Evolutionary conservation across 2,329 filamentous ascomycete genomes (phyloP), one percentile per base, ranked within the genome.

Genomic region (Pseudocercospora fuligena): DNA sequence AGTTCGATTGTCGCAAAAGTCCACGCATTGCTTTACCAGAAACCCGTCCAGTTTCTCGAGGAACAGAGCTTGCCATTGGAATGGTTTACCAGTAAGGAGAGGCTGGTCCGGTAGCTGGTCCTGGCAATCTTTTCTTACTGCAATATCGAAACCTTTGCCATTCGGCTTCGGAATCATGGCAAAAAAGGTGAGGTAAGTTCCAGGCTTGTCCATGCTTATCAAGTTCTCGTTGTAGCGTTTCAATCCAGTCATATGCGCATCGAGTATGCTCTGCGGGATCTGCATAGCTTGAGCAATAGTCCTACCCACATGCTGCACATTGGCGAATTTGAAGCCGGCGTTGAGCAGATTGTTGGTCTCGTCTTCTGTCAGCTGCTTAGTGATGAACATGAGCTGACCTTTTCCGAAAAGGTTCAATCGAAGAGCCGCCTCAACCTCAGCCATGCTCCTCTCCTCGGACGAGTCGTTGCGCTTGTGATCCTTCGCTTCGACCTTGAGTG

Each of bases 351-450:
- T 85, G 60, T 87, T 84, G 0, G 86, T 83, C 40, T 93, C 91
- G 0, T 84, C 81, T 36, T 82, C 82, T 36, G 84, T 82, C 1
- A 91, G 83, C 51, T 85, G 85, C 11, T 89, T 90, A 5, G 93
- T 90, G 9, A 96, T 85, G 73, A 96, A 93, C 77, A 97, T 87
- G 54, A 96, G 84, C 62, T 94, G 92, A 0, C 93, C 93, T 66
- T 88, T 89, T 3, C 90, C 90, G 43, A 88, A 85, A 0, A 82
- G 67, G 33, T 78, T 75, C 1, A 77, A 72, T 31, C 73, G 75
- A 4, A 77, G 66, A 4, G 77, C 80, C 5, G 77, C 70, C 67
- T 85, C 82, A 0, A 81, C 61, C 53, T 84, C 82, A 66, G 64
- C 54, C 63, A 66, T 19, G 11, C 62, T 61, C 47, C 65, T 63